These are phyloP conservation scores for Syncephalastrum monosporum DNA, from an alignment of 371 early-diverging fungal species.

Conservation along the genomic window DNA sequence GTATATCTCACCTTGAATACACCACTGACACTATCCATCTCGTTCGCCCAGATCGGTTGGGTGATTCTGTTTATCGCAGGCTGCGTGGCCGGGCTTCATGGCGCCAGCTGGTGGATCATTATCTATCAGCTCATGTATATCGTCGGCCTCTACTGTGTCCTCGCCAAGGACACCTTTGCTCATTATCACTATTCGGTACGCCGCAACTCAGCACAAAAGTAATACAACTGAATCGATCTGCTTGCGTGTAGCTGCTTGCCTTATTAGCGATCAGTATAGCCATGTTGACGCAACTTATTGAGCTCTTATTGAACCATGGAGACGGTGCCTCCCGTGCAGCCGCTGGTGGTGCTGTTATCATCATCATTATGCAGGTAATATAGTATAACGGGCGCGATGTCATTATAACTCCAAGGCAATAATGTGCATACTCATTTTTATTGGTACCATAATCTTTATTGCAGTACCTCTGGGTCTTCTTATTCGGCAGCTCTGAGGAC, in stretches of 20 bases:
- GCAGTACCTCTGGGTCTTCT: conserved; percentile 69
- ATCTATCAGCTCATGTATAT: conserved; percentile 17
- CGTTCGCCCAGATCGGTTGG: conserved; percentile 17
- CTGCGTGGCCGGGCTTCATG: conserved; percentile 12
- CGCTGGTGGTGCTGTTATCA: conserved; percentile 60
- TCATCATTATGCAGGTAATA: conserved; percentile 55
- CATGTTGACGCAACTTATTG: conserved; percentile 42
- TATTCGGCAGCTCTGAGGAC: conserved; percentile 69
- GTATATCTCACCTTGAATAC: background rate
- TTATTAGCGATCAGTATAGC: conserved; percentile 58
- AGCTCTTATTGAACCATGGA: conserved; percentile 14
- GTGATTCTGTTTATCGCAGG: conserved; percentile 15
- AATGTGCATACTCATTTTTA: background rate
- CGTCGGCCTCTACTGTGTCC: conserved; percentile 14
- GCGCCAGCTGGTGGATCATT: conserved; percentile 27
- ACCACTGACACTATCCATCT: background rate
- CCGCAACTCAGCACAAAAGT: too few relatives aligned
- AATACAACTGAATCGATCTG: background rate
- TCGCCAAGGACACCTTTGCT: conserved; percentile 9
- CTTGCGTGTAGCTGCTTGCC: conserved; percentile 41
- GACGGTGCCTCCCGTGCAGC: conserved; percentile 31
- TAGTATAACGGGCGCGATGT: background rate
- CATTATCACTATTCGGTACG: conserved; percentile 12
- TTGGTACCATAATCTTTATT: conserved; percentile 5
- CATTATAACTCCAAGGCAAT: background rate